Evolutionary conservation across 257 asterid genomes (phyloP).

Genomic region (Paraleonurus japonicus): DNA sequence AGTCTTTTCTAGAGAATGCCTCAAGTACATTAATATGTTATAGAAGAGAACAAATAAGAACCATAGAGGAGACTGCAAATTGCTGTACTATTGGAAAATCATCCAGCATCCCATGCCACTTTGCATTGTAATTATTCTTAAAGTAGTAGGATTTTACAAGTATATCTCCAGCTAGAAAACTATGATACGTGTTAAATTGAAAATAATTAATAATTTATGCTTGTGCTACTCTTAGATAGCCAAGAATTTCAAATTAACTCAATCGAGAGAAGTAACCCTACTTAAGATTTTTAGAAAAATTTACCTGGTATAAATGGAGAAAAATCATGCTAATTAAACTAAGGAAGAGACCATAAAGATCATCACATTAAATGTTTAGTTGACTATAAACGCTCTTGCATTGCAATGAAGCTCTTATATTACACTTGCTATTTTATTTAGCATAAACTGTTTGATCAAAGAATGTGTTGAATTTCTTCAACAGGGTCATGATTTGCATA

Average conservation of each 20-base stretch:
- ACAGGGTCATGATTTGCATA: not conserved
- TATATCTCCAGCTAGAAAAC: not conserved
- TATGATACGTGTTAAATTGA: not conserved
- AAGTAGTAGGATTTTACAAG: not conserved
- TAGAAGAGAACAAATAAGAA: not conserved
- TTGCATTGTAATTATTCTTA: not conserved
- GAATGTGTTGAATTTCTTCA: not conserved
- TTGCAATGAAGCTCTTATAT: not conserved
- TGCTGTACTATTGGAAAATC: not conserved
- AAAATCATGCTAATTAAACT: not conserved
- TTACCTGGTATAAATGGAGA: not conserved
- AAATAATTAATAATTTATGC: not conserved
- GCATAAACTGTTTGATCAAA: slow-evolving; percentile 7
- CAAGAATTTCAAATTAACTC: not conserved
- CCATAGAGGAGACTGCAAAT: not conserved
- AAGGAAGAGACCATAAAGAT: not conserved
- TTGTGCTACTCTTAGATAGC: slow-evolving; percentile 14
- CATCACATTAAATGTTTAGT: not conserved
- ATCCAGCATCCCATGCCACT: not conserved
- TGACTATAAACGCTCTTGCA: not conserved
- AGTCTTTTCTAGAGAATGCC: not conserved
- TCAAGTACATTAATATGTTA: too few species aligned
- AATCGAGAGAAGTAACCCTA: not conserved
- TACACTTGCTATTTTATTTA: slow-evolving; percentile 3
- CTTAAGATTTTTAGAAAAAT: not conserved